Evolutionary conservation across 345 rosid genomes (phyloP), one percentile per base, ranked within the genome.

Genomic region (Hypericum perforatum): DNA sequence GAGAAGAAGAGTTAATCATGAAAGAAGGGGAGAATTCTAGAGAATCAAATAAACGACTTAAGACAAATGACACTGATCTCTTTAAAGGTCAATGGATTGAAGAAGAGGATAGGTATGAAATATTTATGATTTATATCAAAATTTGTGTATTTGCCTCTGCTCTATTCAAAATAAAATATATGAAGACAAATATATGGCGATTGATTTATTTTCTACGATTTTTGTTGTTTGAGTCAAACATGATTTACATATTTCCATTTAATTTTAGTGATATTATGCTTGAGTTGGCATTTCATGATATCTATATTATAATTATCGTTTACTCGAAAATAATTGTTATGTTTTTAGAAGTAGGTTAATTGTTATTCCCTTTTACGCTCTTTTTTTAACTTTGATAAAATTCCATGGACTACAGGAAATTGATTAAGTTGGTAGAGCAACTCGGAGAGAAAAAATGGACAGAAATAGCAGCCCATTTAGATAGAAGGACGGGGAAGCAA

Each of bases 11-110:
- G 70, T 78, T 69, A 59, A 54, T 57, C 12, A 79, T 73, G 65
- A 90, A 77, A 62, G 63, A 22, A 22, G 32, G 32, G 32, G 32
- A 22, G 32, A 4, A 4, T 22, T 22, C 32, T 1, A 22, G 32
- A 22, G 32, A 22, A 22, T 4, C 32, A 54, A 22, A 22, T 4
- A 42, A 57, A 70, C 43, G 60, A 22, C 2, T 22, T 22, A 22
- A 22, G 4, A 22, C 1, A 22, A 4, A 22, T 22, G 2, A 22
- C 32, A 22, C 60, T 41, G 68, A 64, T 56, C 68, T 88, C 72
- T 81, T 87, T 74, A 88, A 91, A 68, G 98, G 98, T 12, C 96
- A 87, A 62, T 91, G 98, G 96, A 85, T 86, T 1, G 77, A 78
- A 8, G 95, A 85, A 58, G 98, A 87, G 75, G 98, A 87, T 66